phyloP scores from a whole-genome alignment of 2,329 filamentous ascomycete genomes.

The Trichoderma sp. region DNA sequence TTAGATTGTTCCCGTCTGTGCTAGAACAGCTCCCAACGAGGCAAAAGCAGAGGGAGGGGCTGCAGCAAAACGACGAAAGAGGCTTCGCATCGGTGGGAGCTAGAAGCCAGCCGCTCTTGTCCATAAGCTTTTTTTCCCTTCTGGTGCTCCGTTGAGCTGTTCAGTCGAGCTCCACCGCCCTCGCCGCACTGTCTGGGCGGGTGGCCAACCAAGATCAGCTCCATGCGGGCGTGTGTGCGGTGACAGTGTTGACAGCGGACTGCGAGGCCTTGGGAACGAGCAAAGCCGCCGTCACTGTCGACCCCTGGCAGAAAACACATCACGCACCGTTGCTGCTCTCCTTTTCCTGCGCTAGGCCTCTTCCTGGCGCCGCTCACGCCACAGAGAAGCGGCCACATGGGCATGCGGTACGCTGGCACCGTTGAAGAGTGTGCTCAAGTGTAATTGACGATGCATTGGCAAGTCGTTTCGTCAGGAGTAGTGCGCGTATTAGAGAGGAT shows the following conservation, averaged over 20 bases:
- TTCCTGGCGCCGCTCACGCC: constrained; percentile 15
- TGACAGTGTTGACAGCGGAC: constrained; percentile 18
- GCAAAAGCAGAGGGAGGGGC: constrained; percentile 11
- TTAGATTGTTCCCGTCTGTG: not conserved
- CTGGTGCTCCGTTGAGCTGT: constrained; percentile 14
- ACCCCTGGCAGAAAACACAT: constrained; percentile 21
- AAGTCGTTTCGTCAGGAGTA: not conserved
- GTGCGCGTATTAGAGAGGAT: not conserved
- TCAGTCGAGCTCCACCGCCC: constrained; percentile 3
- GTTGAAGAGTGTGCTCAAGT: not conserved
- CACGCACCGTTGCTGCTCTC: constrained; percentile 6
- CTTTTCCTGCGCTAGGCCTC: constrained; percentile 15
- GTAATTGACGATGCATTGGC: not conserved
- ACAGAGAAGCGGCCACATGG: constrained; percentile 16
- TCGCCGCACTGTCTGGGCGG: constrained; percentile 14
- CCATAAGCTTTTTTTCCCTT: constrained; percentile 1
- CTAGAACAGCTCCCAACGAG: not conserved
- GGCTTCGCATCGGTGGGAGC: constrained; percentile 13
- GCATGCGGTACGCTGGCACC: constrained; percentile 6
- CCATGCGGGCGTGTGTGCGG: constrained; percentile 21
- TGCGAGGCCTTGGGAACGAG: not conserved
- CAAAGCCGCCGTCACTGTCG: constrained; percentile 2
- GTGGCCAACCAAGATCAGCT: constrained; percentile 18
- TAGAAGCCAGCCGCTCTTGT: not conserved
- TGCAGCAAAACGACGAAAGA: constrained; percentile 4